These are phyloP conservation scores for carrot (Daucus carota) DNA, from an alignment of 129 eudicot genomes.

Conservation along the genomic window DH1_v3.0 NC_030385.2:35378001-35378500, in stretches of 20 bases:
- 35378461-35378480: not conserved
- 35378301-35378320: slow-evolving; percentile 53
- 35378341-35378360: slow-evolving; percentile 87
- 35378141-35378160: not conserved
- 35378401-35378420: not conserved
- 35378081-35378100: not conserved
- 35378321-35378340: slow-evolving; percentile 70
- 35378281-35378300: slow-evolving; percentile 69
- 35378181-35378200: not conserved
- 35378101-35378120: not conserved
- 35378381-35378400: not conserved
- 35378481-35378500: too few species aligned
- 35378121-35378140: slow-evolving; percentile 25
- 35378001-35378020: not conserved
- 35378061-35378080: slow-evolving; percentile 4
- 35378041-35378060: not conserved
- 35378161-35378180: not conserved
- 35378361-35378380: not conserved
- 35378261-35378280: slow-evolving; percentile 68
- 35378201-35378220: slow-evolving; percentile 81
- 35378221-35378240: slow-evolving; percentile 80
- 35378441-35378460: not conserved
- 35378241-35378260: slow-evolving; percentile 89
- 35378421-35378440: not conserved
- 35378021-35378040: not conserved